These are phyloP conservation scores for Penicillium arizonense DNA, from an alignment of 495 filamentous ascomycete genomes.

Conservation along the genomic window DNA sequence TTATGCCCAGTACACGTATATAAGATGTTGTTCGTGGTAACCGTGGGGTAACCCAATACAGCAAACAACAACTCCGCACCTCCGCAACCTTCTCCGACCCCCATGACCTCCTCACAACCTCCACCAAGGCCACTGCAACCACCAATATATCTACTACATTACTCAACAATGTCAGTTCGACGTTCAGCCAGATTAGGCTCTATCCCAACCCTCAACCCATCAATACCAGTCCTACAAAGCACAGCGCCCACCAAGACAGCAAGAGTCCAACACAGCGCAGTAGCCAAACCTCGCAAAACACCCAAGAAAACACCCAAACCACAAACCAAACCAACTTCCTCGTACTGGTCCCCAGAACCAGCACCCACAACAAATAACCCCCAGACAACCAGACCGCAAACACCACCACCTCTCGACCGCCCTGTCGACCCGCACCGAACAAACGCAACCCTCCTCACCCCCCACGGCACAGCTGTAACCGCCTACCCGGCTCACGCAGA, in stretches of 20 bases:
- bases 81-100: neutral
- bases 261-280: slow-evolving; percentile 25
- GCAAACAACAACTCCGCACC: neutral
- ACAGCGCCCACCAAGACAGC: slow-evolving; percentile 20
- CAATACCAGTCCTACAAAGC: slow-evolving; percentile 39
- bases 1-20: too few relatives aligned
- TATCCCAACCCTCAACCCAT: slow-evolving; percentile 29
- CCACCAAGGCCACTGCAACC: neutral
- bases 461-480: slow-evolving; percentile 68
- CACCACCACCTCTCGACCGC: slow-evolving; percentile 48
- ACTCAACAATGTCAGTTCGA: slow-evolving; percentile 50
- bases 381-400: slow-evolving; percentile 27
- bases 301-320: slow-evolving; percentile 16
- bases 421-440: slow-evolving; percentile 63
- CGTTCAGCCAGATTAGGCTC: slow-evolving; percentile 58
- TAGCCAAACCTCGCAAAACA: slow-evolving; percentile 35
- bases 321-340: slow-evolving; percentile 8
- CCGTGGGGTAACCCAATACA: neutral
- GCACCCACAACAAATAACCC: slow-evolving; percentile 14
- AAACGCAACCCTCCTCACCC: slow-evolving; percentile 78
- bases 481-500: slow-evolving; percentile 48
- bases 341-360: slow-evolving; percentile 27
- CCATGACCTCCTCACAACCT: neutral
- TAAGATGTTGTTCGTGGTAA: neutral
- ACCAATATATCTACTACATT: neutral